Evolutionary conservation across 2,329 filamentous ascomycete species (phyloP), one percentile per base, ranked within the genome.

Genomic region (Pseudodiploospora longispora): DNA sequence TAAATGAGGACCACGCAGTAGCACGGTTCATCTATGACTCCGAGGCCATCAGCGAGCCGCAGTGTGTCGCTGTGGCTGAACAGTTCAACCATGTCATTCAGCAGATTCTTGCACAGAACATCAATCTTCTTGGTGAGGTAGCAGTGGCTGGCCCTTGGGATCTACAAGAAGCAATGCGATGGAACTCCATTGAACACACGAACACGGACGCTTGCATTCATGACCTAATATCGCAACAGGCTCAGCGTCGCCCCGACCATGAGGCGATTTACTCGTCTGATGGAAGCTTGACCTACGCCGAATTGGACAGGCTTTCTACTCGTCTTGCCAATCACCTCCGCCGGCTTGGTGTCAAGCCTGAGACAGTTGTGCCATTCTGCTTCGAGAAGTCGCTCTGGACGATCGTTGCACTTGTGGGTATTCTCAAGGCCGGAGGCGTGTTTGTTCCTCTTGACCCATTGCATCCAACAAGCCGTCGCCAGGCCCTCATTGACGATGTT

Each of bases 361-460:
- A 54, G 30, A 43, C 41, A 2, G 30, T 58, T 4, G 54, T 62
- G 6, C 57, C 59, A 1, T 47, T 64, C 19, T 59, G 53, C 30
- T 62, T 64, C 38, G 58, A 62, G 28, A 65, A 64, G 43, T 63
- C 60, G 2, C 50, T 50, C 34, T 65, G 57, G 58, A 48, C 51
- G 0, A 41, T 54, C 19, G 51, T 63, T 2, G 56, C 57, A 1
- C 55, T 61, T 47, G 41, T 65, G 6, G 59, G 48, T 6, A 52
- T 64, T 1, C 42, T 66, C 19, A 63, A 61, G 41, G 55, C 61
- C 31, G 62, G 61, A 6, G 58, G 44, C 34, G 47, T 38, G 6
- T 51, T 36, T 35, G 34, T 51, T 10, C 41, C 45, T 19, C 27
- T 51, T 7, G 45, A 51, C 31, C 41, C 44, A n/a, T 28, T 8